These are phyloP conservation scores for Volvox africanus DNA, from an alignment of 139 green algal species.

Conservation along the genomic window DNA sequence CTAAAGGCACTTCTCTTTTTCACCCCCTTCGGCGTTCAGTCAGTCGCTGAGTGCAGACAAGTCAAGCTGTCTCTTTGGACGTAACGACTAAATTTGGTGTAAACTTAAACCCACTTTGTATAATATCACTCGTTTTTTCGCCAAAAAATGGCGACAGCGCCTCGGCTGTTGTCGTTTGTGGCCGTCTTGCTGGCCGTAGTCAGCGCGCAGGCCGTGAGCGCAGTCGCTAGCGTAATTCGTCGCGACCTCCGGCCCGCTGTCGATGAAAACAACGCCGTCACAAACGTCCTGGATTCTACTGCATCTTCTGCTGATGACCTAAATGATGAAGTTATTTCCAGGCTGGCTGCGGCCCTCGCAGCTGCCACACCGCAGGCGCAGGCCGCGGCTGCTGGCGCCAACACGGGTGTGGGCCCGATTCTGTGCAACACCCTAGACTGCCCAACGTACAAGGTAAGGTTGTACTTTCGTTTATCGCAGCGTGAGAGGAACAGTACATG, in stretches of 20 bases:
- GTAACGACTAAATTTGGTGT: no score
- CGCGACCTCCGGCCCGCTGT: not conserved
- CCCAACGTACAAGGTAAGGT: slow-evolving; percentile 21
- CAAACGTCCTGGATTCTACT: not conserved
- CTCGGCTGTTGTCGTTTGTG: not conserved
- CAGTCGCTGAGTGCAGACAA: no score
- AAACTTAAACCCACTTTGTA: no score
- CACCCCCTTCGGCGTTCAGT: no score
- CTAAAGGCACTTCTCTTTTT: no score
- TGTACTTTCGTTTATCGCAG: no score
- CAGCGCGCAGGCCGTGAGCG: not conserved
- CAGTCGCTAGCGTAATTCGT: not conserved
- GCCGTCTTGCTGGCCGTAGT: not conserved
- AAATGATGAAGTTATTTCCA: not conserved
- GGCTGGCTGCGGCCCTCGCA: not conserved
- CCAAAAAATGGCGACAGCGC: not conserved
- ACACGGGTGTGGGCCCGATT: slow-evolving; percentile 5
- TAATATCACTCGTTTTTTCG: no score
- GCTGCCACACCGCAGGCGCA: not conserved
- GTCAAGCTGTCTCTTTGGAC: no score
- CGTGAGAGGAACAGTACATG: no score
- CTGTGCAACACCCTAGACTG: slow-evolving; percentile 43
- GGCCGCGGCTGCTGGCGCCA: no score
- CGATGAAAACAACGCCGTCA: not conserved
- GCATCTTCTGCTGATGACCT: not conserved